A percentile compares a stretch with the other conserved stretches of the same genome.
Evolutionary conservation across 2,329 filamentous ascomycete genomes (phyloP).

Genomic region (Talaromyces sp.): DNA sequence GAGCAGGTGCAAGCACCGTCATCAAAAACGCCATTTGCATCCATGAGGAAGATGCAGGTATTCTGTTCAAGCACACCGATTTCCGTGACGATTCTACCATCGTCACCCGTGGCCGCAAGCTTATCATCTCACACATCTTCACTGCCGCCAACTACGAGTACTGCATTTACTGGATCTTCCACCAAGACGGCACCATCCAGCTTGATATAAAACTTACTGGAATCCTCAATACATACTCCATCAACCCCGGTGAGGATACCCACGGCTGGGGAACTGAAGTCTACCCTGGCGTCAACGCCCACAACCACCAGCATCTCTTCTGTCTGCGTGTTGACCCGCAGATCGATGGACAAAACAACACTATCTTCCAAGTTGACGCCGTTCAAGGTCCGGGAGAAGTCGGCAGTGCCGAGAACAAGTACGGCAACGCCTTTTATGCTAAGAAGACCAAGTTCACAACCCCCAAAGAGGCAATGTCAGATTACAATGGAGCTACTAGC

Average conservation of each 20-base stretch:
- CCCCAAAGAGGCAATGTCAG: constrained; percentile 64
- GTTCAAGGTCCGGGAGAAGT: constrained; percentile 67
- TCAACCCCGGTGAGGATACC: constrained; percentile 76
- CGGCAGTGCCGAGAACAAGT: constrained; percentile 76
- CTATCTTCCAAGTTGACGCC: constrained; percentile 79
- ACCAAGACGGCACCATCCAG: constrained; percentile 88
- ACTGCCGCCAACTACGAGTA: constrained; percentile 97
- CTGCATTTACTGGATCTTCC: constrained; percentile 81
- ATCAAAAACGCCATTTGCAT: constrained; percentile 96
- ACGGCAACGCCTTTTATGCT: constrained; percentile 87
- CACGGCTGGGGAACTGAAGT: constrained; percentile 89
- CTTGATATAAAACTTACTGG: constrained; percentile 88
- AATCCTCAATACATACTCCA: constrained; percentile 85
- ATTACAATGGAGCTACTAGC: constrained; percentile 76
- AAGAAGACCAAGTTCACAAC: constrained; percentile 77
- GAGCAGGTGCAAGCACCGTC: constrained; percentile 67
- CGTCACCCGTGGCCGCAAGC: constrained; percentile 79
- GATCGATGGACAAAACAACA: constrained; percentile 80
- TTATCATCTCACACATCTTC: constrained; percentile 87
- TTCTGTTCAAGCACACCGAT: constrained; percentile 91
- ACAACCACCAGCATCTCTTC: constrained; percentile 96
- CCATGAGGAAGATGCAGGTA: constrained; percentile 88
- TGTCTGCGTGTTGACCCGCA: constrained; percentile 84
- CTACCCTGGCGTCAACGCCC: constrained; percentile 85
- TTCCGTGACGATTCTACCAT: constrained; percentile 87